Conservation (phyloP, 305 asterid genomes). For the Solanum hybrid region DNA sequence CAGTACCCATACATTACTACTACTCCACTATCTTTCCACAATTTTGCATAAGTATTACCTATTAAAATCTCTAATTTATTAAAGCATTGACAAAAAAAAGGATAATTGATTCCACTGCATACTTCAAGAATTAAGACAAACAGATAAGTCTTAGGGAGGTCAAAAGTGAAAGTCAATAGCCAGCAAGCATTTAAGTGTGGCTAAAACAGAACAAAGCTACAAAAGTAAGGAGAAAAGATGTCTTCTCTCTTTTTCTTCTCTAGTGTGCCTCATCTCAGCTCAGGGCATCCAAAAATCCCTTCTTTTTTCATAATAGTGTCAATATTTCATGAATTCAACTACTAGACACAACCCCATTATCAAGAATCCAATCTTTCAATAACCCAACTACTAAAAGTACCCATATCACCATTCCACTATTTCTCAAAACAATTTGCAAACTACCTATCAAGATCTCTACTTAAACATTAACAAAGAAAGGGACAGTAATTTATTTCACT, state of each 20-base stretch:
- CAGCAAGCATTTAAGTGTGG: neutral
- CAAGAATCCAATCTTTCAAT: neutral
- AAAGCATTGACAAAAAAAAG: neutral
- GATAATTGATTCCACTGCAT: neutral
- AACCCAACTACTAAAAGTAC: neutral
- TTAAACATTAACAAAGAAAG: neutral
- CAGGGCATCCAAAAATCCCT: neutral
- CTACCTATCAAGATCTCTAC: neutral
- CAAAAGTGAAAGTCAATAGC: neutral
- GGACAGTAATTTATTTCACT: neutral
- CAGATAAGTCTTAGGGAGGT: neutral
- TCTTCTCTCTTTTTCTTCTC: neutral
- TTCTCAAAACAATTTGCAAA: neutral
- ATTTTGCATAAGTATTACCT: neutral
- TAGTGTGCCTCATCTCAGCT: neutral
- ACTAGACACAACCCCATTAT: neutral
- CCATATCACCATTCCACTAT: neutral
- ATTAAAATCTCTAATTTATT: neutral
- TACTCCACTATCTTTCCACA: neutral
- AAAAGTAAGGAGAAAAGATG: neutral
- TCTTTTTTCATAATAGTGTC: neutral
- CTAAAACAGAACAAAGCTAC: neutral
- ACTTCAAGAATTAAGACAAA: neutral
- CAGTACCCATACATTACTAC: neutral
- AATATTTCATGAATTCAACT: neutral